Evolutionary conservation across 306 rosid genomes (phyloP).

Genomic region (Cicer judaicum): DNA sequence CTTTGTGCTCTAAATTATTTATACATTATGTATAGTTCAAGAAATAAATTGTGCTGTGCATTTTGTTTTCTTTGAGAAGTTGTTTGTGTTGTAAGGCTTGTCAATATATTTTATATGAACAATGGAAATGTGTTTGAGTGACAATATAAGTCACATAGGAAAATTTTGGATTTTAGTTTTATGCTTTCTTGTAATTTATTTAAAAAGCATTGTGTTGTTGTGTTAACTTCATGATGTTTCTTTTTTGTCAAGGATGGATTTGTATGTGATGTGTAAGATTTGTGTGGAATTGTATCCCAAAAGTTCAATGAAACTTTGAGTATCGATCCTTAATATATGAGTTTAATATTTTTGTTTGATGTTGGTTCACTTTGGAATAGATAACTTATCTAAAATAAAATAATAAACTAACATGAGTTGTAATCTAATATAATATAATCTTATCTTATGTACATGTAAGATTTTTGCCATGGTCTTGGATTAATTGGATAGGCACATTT

Average conservation of each 20-base stretch:
- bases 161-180: conserved; percentile 4
- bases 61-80: conserved; percentile 9
- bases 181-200: neutral
- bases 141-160: neutral
- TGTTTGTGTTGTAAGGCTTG: conserved; percentile 31
- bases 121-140: conserved; percentile 23
- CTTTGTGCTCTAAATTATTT: conserved; percentile 16
- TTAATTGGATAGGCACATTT: no score
- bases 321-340: no score
- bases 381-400: no score
- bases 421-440: no score
- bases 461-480: no score
- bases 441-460: no score
- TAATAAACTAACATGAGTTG: no score
- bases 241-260: neutral
- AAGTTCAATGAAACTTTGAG: no score
- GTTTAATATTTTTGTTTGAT: no score
- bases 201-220: neutral
- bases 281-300: no score
- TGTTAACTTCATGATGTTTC: neutral
- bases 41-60: conserved; percentile 31
- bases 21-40: conserved; percentile 37
- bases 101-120: conserved; percentile 1
- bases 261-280: no score
- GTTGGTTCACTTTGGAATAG: no score